Base-by-base conservation (phyloP, 2,329 filamentous ascomycete genomes). In the Beauveria brongniartii region DNA sequence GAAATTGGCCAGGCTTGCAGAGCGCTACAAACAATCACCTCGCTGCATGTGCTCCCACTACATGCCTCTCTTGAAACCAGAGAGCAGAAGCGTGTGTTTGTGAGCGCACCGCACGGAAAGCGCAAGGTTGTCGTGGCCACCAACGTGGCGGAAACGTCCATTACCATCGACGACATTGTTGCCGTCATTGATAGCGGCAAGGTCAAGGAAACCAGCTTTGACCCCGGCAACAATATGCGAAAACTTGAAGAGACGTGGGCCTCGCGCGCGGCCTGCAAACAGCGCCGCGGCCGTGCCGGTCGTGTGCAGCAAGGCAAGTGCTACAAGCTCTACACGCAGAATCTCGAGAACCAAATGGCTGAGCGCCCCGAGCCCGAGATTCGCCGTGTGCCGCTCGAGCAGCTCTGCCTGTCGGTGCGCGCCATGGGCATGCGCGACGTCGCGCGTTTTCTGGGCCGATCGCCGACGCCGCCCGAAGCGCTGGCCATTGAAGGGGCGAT, bases 131-230 rank as follows among this genome's bases (percentile, higher is more conserved):
- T 99, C 40, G 90, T 93, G 7, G 91, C 94, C 1, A 99, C 94
- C 50, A 99, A 99, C 69, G 93, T 99, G 2, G 94, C 94, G 2
- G 94, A 99, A 73, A 99, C 94, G 0, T 97, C 94, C 2, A 97
- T 99, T 71, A 99, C 94, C 0, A 99, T 99, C 63, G 92, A 97
- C 70, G 94, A 99, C 70, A 90, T 99, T 58, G 90, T 97, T 2
- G 93, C 91, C 2, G 94, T 99, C 51, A 93, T 99, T 64, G 94
- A 99, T 72, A 94, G 89, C 12, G 94, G 94, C 30, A 87, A 91
- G 58, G 94, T 99, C 63, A 99, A 99, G 71, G 93, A 99, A 74
- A 99, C 92, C 0, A 93, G 90, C 70, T 97, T 92, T 68, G 94
- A 97, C 71, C 85, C 91, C 0, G 83, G 88, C 64, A 96, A 89